Percentiles rank a stretch among this genome's conserved stretches.
Evolutionary conservation across 306 rosid species (phyloP).

Genomic region (Arachis hypogaea): DNA sequence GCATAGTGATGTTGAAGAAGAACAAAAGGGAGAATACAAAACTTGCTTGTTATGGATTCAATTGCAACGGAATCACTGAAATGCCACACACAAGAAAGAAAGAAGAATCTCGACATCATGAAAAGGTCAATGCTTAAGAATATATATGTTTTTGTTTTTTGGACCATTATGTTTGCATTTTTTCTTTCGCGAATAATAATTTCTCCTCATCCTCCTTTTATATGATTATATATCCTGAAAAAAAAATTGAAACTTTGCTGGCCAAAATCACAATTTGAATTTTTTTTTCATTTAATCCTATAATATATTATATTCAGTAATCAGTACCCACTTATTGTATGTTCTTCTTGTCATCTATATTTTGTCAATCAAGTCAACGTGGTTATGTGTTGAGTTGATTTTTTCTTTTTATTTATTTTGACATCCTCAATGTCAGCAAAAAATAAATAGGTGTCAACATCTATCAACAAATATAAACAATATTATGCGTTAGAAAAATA

Average conservation of each 20-base stretch:
- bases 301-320: background rate
- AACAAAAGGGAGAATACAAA: slow-evolving; percentile 39
- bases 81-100: slow-evolving; percentile 10
- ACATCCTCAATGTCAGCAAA: slow-evolving; percentile 22
- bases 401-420: slow-evolving; percentile 18
- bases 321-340: background rate
- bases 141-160: slow-evolving; percentile 27
- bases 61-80: slow-evolving; percentile 34
- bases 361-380: slow-evolving; percentile 13
- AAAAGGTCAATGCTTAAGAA: slow-evolving; percentile 38
- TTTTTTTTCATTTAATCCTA: background rate
- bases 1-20: slow-evolving; percentile 38
- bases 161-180: slow-evolving; percentile 41
- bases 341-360: slow-evolving; percentile 17
- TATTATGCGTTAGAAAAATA: too few species aligned
- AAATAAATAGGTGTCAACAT: background rate
- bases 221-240: slow-evolving; percentile 17
- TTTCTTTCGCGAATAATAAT: background rate
- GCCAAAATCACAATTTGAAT: slow-evolving; percentile 28
- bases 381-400: background rate
- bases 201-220: background rate
- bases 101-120: slow-evolving; percentile 31
- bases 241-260: slow-evolving; percentile 26
- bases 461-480: background rate
- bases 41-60: slow-evolving; percentile 11